Evolutionary conservation across 805 yeast species (phyloP).

Genomic region (Kodamaea hsintzibuensis): DNA sequence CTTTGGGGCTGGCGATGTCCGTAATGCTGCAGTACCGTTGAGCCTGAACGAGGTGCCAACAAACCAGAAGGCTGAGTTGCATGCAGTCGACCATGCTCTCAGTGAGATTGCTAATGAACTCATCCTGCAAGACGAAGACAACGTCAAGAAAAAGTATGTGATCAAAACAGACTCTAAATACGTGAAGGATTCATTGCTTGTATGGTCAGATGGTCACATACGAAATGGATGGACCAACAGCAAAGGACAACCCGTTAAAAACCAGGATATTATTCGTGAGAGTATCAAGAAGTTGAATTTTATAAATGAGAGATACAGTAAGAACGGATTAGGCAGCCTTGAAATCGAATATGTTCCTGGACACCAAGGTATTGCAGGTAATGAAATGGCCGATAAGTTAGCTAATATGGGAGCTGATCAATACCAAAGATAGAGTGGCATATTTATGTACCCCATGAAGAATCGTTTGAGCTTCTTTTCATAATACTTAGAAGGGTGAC

Average conservation of each 20-base stretch:
- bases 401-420: conserved; percentile 47
- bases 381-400: conserved; percentile 71
- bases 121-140: conserved; percentile 9
- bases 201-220: conserved; percentile 61
- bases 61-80: conserved; percentile 79
- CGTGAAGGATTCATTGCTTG: conserved; percentile 53
- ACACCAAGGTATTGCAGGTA: conserved; percentile 69
- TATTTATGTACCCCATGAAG: too few species aligned
- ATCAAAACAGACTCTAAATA: conserved; percentile 76
- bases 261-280: conserved; percentile 50
- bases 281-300: conserved; percentile 23
- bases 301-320: conserved; percentile 39
- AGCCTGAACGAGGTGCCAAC: conserved; percentile 47
- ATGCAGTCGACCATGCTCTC: conserved; percentile 64
- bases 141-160: conserved; percentile 33
- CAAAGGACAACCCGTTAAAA: conserved; percentile 47
- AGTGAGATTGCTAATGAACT: background rate
- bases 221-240: conserved; percentile 53
- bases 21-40: conserved; percentile 59
- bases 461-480: too few species aligned
- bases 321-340: conserved; percentile 38
- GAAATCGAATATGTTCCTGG: conserved; percentile 66
- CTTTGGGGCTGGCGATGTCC: conserved; percentile 54
- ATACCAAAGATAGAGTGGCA: background rate
- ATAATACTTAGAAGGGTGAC: too few species aligned